These are phyloP conservation scores for Nannochloris sp. DNA, from an alignment of 139 green algal genomes.

Conservation along the genomic window DNA sequence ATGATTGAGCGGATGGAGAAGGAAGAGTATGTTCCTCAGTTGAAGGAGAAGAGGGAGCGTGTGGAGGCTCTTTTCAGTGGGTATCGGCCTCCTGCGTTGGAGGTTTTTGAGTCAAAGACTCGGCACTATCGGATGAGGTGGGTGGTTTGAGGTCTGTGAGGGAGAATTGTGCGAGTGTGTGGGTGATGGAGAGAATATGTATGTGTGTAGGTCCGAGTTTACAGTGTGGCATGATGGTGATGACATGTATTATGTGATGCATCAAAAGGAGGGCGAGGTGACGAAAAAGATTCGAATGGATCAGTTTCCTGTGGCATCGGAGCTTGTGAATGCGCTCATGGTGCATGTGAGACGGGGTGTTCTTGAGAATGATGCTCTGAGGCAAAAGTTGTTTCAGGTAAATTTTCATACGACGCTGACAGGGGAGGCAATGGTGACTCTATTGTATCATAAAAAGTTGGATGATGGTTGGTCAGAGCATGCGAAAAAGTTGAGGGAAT, in stretches of 20 bases:
- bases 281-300: constrained; percentile 45
- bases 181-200: constrained; percentile 52
- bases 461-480: constrained; percentile 46
- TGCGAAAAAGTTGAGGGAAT: constrained; percentile 10
- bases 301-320: constrained; percentile 66
- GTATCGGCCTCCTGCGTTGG: constrained; percentile 42
- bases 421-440: constrained; percentile 71
- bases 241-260: constrained; percentile 63
- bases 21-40: constrained; percentile 43
- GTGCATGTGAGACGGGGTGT: constrained; percentile 41
- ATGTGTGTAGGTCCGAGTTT: constrained; percentile 46
- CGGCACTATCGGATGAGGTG: constrained; percentile 62
- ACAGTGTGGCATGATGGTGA: constrained; percentile 59
- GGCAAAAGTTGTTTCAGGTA: constrained; percentile 54
- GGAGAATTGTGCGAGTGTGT: constrained; percentile 46
- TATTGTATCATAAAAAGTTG: constrained; percentile 82
- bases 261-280: constrained; percentile 35
- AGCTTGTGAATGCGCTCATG: constrained; percentile 80
- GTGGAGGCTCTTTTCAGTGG: constrained; percentile 37
- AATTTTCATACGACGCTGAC: constrained; percentile 85
- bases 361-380: constrained; percentile 21
- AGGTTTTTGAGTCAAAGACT: constrained; percentile 35
- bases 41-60: constrained; percentile 39
- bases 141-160: constrained; percentile 62
- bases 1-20: constrained; percentile 18